Base-by-base conservation (phyloP, 192 early-diverging fungal genomes). In the Diversispora eburnea region DNA sequence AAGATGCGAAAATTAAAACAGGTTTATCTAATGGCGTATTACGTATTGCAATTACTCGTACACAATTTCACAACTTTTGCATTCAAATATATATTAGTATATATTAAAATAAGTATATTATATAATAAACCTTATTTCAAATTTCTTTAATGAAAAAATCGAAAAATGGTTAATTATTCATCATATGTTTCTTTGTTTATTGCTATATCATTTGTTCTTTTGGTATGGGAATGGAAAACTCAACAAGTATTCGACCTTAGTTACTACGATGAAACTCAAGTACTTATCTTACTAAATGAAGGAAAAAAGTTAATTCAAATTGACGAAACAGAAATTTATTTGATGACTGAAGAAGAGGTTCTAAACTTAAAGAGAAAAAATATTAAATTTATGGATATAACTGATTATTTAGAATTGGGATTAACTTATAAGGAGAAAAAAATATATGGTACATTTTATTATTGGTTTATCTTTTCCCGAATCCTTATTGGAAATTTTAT, bases 301-400 rank as follows among this genome's bases (percentile, higher is more conserved):
- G 78, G 63, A 45, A 43, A 54, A 10, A 76, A 78, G 39, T 73
- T 82, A 39, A 75, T 82, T 46, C 81, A 79, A 55, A 81, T 79
- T 56, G 61, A 73, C 19, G 87, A 88, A 51, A 74, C 77, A 22
- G 76, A 82, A 22, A 78, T 89, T 47, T 81, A 77, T 58, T 91
- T 86, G 86, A 85, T 90, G 80, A 73, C 73, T 9, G 74, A 87
- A 17, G 73, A 76, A 10, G 83, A 94, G 72, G 91, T 93, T 57
- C 61, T 89, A 33, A 82, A 76, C 3, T 86, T 98, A 67, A 82
- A 89, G 64, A 86, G 90, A 17, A 77, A 80, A 10, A 84, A 87
- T 42, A 84, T 88, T 61, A 80, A 85, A 22, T 98, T 91, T 77
- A 93, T 96, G 84, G 96, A 98, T 77, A 85, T 96, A 51, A 98